phyloP scores from a whole-genome alignment of 2,329 filamentous ascomycete genomes.

The Colletotrichum chlorophyti region DNA sequence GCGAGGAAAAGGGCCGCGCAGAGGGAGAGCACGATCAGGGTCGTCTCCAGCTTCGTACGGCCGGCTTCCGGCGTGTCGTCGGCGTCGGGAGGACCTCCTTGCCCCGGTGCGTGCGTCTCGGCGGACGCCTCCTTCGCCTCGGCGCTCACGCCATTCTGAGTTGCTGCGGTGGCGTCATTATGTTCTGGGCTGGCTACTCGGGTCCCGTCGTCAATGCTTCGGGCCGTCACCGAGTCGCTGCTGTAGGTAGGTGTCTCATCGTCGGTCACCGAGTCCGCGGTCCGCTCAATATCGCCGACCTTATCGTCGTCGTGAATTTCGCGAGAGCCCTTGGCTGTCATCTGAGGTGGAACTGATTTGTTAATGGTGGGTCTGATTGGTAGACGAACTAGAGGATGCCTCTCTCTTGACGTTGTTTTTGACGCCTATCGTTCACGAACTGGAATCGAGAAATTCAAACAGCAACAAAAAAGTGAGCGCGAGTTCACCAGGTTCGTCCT shows the following conservation, averaged over 20 bases:
- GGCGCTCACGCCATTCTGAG: background rate
- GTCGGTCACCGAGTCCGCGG: constrained; percentile 9
- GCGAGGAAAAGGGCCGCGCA: constrained; percentile 46
- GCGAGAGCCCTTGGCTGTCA: background rate
- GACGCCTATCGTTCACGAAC: too few relatives aligned
- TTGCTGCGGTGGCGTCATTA: background rate
- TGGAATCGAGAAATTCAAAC: too few relatives aligned
- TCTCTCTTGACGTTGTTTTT: too few relatives aligned
- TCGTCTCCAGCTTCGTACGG: constrained; percentile 46
- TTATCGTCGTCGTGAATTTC: constrained; percentile 26
- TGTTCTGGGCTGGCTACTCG: background rate
- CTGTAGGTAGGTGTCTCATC: constrained; percentile 1
- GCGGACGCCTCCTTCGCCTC: constrained; percentile 1
- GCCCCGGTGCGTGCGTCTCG: background rate
- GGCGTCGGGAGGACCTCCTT: background rate
- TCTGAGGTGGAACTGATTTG: background rate
- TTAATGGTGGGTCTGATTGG: background rate
- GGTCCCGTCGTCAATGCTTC: background rate
- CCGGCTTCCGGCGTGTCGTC: constrained; percentile 38
- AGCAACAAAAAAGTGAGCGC: too few relatives aligned
- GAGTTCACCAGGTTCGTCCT: too few relatives aligned
- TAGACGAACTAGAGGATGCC: too few relatives aligned
- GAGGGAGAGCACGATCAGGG: constrained; percentile 28
- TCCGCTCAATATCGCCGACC: constrained; percentile 18
- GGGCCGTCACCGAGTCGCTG: constrained; percentile 15